Evolutionary conservation across 202 grass and related monocot species (phyloP), one percentile per base, ranked within the genome.

Genomic region (Thinopyrum obtusiflorum): DNA sequence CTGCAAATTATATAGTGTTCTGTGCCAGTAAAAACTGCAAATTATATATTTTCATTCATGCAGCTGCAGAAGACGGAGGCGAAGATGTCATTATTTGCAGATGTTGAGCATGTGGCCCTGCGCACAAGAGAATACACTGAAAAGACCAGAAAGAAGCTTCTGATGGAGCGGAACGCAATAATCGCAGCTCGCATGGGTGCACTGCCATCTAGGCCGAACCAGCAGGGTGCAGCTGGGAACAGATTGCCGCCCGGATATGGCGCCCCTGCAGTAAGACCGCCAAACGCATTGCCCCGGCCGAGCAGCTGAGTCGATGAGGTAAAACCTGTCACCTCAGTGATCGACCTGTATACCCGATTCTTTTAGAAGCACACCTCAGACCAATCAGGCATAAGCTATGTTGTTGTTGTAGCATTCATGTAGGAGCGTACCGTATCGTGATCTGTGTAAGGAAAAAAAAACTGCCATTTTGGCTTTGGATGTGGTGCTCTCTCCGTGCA

Each of bases 41-140:
- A 1, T 57, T 61, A 90, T 25, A 85, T 62, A 21, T 42, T 72
- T 68, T 53, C 49, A 53, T 53, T 65, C 42, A 9, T 89, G 87
- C 90, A 99, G 97, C 87, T 96, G 33, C 93, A 92, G 49, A 99
- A 99, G 75, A 86, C 94, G 68, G 97, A 96, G 79, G 77, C 76
- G 59, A 98, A 98, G 84, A 81, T 98, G 76, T 80, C 87, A 10
- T 49, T 96, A 40, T 96, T 99, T 78, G 24, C 85, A 20, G 97
- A 96, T 63, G 86, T 99, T 71, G 97, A 99, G 51, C 86, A 88
- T 17, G 86, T 96, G 51, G 79, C 89, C 69, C 79, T 86, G 51
- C 84, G 87, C 83, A 90, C 94, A 39, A 94, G 91, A 83, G 93
- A 97, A 73, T 93, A 93, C 80, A 92, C 92, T 0, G 97, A 99